Conservation (phyloP, 75 land plant genomes). For the Cryptomeria japonica region DNA sequence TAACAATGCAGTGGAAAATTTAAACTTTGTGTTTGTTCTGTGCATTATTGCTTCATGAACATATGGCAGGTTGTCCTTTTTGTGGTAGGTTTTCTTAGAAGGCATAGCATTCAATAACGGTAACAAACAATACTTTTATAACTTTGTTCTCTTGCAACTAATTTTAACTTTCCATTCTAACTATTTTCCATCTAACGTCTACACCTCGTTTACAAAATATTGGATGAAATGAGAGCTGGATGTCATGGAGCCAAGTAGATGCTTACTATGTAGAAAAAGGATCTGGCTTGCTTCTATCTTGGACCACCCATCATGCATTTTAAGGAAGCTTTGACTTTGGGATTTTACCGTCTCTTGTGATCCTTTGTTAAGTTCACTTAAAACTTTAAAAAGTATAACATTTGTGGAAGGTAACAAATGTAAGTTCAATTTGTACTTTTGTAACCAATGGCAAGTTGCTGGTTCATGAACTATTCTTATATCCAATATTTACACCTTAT, state of each 20-base stretch:
- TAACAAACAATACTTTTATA: neutral
- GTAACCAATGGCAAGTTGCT: neutral
- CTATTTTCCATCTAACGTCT: neutral
- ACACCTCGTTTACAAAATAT: neutral
- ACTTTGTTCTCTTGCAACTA: neutral
- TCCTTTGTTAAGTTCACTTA: too few species aligned
- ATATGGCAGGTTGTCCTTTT: neutral
- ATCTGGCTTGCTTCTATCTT: too few species aligned
- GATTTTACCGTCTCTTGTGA: too few species aligned
- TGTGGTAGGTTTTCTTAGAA: neutral
- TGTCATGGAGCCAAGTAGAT: too few species aligned
- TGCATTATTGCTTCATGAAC: neutral
- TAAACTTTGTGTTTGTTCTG: neutral
- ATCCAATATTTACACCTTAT: neutral
- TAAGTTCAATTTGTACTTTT: too few species aligned
- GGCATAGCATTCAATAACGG: neutral
- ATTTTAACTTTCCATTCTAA: neutral
- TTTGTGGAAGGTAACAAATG: too few species aligned
- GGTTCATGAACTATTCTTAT: neutral
- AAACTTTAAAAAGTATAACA: too few species aligned
- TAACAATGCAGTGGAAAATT: neutral
- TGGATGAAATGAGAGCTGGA: too few species aligned
- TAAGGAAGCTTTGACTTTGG: too few species aligned
- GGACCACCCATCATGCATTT: too few species aligned
- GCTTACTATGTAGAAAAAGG: too few species aligned